A percentile compares a stretch with the other conserved stretches of the same genome.
Evolutionary conservation across 2,329 filamentous ascomycete species (phyloP).

Genomic region (Podosphaera aphanis): DNA sequence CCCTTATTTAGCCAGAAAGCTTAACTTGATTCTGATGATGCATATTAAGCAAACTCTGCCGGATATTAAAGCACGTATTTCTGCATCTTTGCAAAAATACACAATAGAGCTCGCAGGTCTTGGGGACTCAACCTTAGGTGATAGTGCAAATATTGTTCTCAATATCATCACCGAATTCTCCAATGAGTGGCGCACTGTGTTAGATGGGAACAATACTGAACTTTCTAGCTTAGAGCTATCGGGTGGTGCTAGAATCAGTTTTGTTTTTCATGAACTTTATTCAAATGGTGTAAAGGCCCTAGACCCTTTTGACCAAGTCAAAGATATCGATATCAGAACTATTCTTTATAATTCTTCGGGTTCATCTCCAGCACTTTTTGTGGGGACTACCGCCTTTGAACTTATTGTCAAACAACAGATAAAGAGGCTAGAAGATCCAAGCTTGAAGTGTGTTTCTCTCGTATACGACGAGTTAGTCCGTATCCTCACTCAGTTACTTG

Average conservation of each 20-base stretch:
- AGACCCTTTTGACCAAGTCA: constrained; percentile 91
- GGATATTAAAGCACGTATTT: constrained; percentile 92
- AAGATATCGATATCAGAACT: constrained; percentile 90
- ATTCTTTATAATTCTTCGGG: constrained; percentile 98
- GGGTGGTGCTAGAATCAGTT: constrained; percentile 91
- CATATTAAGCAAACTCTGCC: constrained; percentile 98
- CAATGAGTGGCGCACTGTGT: constrained; percentile 85
- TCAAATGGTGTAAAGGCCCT: constrained; percentile 93
- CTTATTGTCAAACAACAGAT: constrained; percentile 98
- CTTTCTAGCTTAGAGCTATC: constrained; percentile 85
- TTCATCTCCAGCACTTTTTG: constrained; percentile 85
- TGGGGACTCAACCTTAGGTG: constrained; percentile 85
- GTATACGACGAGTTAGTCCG: constrained; percentile 95
- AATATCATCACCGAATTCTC: constrained; percentile 99
- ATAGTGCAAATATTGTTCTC: constrained; percentile 85
- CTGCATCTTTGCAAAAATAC: constrained; percentile 87
- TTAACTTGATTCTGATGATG: constrained; percentile 99
- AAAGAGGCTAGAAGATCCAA: constrained; percentile 84
- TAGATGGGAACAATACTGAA: constrained; percentile 93
- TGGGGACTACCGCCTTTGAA: constrained; percentile 95
- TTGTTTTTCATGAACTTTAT: constrained; percentile 97
- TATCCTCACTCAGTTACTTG: constrained; percentile 72
- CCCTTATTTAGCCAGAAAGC: constrained; percentile 83
- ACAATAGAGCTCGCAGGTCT: constrained; percentile 55
- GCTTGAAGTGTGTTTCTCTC: constrained; percentile 86